Evolutionary conservation across 2,329 filamentous ascomycete genomes (phyloP), one percentile per base, ranked within the genome.

Genomic region (Ceratocystis colombiana): DNA sequence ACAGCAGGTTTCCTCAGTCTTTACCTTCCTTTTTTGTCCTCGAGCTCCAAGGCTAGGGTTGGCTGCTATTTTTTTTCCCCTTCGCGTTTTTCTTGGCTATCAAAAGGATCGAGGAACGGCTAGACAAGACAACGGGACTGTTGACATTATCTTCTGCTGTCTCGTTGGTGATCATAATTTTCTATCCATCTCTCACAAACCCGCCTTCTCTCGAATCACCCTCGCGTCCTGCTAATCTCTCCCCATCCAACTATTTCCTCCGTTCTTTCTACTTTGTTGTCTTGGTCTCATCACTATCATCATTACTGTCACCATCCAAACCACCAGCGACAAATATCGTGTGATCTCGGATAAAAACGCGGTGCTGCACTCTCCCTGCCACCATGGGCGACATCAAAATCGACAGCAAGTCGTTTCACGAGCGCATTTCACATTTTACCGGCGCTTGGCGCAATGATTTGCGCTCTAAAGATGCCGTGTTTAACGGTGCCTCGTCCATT

Each of bases 361-460:
- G 73, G 73, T 33, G 53, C 53, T 28, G 53, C 53, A 30, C 73
- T 71, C 73, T 71, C 73, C 74, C 74, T 66, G 62, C 53, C 76
- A 79, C 74, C 76, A 85, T 85, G 84, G 82, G 81, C 74, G 89
- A 95, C 78, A 96, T 99, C 79, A 90, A 89, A 79, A 96, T 99
- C 80, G 92, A 97, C 80, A 89, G 88, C 79, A 87, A 88, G 77
- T 81, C 86, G 75, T 99, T 99, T 80, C 92, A 96, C 77, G 92
- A 94, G 79, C 92, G 94, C 74, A 83, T 97, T 71, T 87, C 87
- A 71, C 87, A 88, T 74, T 88, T 99, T 73, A 84, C 92, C 75
- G 86, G 89, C 72, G 86, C 90, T 78, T 99, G 95, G 94, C 97
- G 96, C 81, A 86, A 89, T 72, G 93, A 97, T 81, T 93, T 96